Percentiles rank a stretch among this genome's conserved stretches.
Conservation (phyloP, 176 grass and related monocot species). For the Avena atlantica region DNA sequence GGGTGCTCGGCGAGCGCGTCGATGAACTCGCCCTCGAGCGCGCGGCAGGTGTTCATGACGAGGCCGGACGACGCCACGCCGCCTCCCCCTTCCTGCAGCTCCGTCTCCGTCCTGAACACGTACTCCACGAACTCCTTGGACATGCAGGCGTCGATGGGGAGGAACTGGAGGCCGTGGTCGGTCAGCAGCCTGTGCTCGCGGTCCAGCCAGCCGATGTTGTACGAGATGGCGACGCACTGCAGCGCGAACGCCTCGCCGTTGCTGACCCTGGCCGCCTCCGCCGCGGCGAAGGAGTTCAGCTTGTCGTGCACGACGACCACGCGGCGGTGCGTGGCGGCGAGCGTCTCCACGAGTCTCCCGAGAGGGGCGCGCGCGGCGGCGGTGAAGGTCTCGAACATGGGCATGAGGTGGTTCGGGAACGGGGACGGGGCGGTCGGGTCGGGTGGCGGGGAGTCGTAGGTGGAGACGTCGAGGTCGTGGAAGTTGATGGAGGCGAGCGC, state of each 20-base stretch:
- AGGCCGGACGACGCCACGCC: background rate
- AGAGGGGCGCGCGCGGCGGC: constrained; percentile 44
- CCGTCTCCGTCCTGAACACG: constrained; percentile 4
- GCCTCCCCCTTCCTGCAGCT: background rate
- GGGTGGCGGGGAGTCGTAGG: constrained; percentile 38
- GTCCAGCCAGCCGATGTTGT: constrained; percentile 6
- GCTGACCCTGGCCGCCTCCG: constrained; percentile 44
- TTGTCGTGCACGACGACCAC: constrained; percentile 58
- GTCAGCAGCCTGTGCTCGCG: background rate
- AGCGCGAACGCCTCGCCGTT: constrained; percentile 56
- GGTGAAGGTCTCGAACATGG: constrained; percentile 37
- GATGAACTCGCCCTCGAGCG: constrained; percentile 52
- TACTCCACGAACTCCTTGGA: constrained; percentile 38
- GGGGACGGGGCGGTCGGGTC: constrained; percentile 17
- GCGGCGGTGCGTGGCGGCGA: constrained; percentile 44
- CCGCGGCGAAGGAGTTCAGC: constrained; percentile 43
- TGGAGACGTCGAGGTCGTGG: constrained; percentile 43
- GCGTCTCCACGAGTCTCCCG: constrained; percentile 36
- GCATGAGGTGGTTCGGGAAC: constrained; percentile 52
- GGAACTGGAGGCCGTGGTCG: constrained; percentile 8
- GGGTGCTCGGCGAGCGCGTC: constrained; percentile 41
- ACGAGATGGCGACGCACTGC: constrained; percentile 41
- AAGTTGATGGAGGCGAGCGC: constrained; percentile 10
- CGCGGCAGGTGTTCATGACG: constrained; percentile 52
- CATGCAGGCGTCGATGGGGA: background rate